phyloP scores from a whole-genome alignment of 2,329 filamentous ascomycete genomes.

The Peltaster fructicola region DNA sequence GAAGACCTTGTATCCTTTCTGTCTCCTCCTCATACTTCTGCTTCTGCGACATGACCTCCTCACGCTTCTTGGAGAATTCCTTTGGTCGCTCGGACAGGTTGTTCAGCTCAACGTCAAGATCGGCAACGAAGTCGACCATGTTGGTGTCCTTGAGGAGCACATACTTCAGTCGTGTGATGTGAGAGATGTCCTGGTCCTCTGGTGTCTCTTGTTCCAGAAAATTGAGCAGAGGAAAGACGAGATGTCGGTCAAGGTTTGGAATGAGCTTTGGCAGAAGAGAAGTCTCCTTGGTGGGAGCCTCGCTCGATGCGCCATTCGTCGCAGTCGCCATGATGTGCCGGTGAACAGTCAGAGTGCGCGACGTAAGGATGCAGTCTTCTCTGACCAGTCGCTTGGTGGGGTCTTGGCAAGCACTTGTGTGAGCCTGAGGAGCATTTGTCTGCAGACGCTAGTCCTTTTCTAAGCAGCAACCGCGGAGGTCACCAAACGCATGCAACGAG shows the following conservation, averaged over 20 bases:
- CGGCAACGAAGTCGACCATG: slow-evolving; percentile 96
- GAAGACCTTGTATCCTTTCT: slow-evolving; percentile 68
- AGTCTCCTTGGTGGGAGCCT: slow-evolving; percentile 52
- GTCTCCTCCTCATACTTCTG: slow-evolving; percentile 76
- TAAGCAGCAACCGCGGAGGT: too few relatives aligned
- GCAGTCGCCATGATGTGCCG: slow-evolving; percentile 9
- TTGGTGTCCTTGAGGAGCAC: slow-evolving; percentile 91
- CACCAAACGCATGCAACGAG: too few relatives aligned
- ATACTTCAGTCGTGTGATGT: slow-evolving; percentile 75
- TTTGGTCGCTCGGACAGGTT: slow-evolving; percentile 58
- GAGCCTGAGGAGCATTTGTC: too few relatives aligned
- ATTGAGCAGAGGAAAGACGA: slow-evolving; percentile 92
- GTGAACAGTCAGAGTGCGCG: too few relatives aligned
- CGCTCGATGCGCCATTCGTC: too few relatives aligned
- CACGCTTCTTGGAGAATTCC: slow-evolving; percentile 76
- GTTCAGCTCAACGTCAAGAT: slow-evolving; percentile 78
- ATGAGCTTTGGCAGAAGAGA: slow-evolving; percentile 79
- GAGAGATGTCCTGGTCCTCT: slow-evolving; percentile 56
- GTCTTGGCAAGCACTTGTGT: too few relatives aligned
- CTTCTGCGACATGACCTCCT: slow-evolving; percentile 69
- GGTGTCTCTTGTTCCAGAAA: slow-evolving; percentile 66
- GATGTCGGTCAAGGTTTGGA: slow-evolving; percentile 80
- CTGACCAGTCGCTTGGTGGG: too few relatives aligned
- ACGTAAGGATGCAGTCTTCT: too few relatives aligned
- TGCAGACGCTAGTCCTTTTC: too few relatives aligned